Conservation (phyloP, 2,329 filamentous ascomycete species). For the Aquanectria penicillioides region DNA sequence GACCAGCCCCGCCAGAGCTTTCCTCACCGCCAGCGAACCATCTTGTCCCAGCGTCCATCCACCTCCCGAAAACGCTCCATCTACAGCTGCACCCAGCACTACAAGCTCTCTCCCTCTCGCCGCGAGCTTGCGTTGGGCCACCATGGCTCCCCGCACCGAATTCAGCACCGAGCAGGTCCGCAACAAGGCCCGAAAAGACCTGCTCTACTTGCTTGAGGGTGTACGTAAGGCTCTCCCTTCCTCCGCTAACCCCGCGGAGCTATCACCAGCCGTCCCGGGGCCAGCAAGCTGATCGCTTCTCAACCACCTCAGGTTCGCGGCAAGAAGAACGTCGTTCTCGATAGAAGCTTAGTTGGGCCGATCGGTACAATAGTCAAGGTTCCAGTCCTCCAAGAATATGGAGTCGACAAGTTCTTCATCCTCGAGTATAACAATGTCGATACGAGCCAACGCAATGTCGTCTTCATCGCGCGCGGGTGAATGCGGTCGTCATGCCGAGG, state of each 20-base stretch:
- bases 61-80: conserved; percentile 14
- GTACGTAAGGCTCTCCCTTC: conserved; percentile 71
- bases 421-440: conserved; percentile 96
- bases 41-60: conserved; percentile 3
- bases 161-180: conserved; percentile 81
- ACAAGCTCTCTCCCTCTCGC: conserved; percentile 20
- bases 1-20: conserved; percentile 23
- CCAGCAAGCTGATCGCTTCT: conserved; percentile 27
- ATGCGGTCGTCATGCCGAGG: conserved; percentile 82
- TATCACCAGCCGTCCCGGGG: conserved; percentile 25
- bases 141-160: conserved; percentile 75
- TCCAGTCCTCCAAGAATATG: conserved; percentile 94
- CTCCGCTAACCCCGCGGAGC: conserved; percentile 17
- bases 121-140: conserved; percentile 55
- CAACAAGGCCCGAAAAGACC: conserved; percentile 85
- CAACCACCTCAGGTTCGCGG: conserved; percentile 83
- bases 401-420: conserved; percentile 97
- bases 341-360: conserved; percentile 88
- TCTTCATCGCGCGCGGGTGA: conserved; percentile 94
- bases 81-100: conserved; percentile 27
- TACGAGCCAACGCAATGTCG: conserved; percentile 91
- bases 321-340: conserved; percentile 98
- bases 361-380: conserved; percentile 95
- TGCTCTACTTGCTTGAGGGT: conserved; percentile 91
- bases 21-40: conserved; percentile 28